Evolutionary conservation across 257 asterid genomes (phyloP).

Genomic region (Eustoma russellianum): DNA sequence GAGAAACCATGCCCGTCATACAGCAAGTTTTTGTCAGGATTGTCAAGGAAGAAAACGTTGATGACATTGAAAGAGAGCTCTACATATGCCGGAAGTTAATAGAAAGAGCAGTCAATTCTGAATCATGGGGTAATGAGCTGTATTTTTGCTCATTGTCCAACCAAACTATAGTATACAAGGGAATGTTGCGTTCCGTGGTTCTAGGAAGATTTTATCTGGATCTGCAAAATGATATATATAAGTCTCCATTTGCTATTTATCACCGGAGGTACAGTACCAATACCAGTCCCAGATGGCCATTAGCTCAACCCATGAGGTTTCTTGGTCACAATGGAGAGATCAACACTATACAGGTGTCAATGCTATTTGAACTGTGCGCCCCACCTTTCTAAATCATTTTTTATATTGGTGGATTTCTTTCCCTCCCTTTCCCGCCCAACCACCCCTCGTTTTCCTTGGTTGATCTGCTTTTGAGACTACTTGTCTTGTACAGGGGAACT

Average conservation of each 20-base stretch:
- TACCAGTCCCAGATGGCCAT: conserved; percentile 98
- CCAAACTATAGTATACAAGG: conserved; percentile 95
- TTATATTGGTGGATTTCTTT: neutral
- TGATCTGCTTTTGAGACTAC: conserved; percentile 17
- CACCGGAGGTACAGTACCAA: conserved; percentile 97
- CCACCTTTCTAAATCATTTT: neutral
- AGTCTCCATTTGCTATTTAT: conserved; percentile 91
- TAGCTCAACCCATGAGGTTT: conserved; percentile 99
- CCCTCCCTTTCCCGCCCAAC: neutral
- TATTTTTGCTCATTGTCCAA: conserved; percentile 96
- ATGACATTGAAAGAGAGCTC: conserved; percentile 93
- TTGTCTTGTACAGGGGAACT: conserved; percentile 59
- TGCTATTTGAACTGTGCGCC: neutral
- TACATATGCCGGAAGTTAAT: conserved; percentile 87
- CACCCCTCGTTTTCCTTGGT: conserved; percentile 10
- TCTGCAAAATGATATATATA: conserved; percentile 64
- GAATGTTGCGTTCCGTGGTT: conserved; percentile 94
- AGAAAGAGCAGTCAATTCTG: conserved; percentile 60
- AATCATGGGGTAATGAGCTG: conserved; percentile 77
- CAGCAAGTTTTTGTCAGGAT: conserved; percentile 89
- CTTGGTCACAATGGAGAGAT: conserved; percentile 99
- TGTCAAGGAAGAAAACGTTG: conserved; percentile 72
- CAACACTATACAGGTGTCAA: conserved; percentile 87
- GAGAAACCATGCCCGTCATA: conserved; percentile 82
- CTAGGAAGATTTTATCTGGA: conserved; percentile 86